Evolutionary conservation across 139 green algal species (phyloP).

Genomic region (Chlamydomonas schloesseri): DNA sequence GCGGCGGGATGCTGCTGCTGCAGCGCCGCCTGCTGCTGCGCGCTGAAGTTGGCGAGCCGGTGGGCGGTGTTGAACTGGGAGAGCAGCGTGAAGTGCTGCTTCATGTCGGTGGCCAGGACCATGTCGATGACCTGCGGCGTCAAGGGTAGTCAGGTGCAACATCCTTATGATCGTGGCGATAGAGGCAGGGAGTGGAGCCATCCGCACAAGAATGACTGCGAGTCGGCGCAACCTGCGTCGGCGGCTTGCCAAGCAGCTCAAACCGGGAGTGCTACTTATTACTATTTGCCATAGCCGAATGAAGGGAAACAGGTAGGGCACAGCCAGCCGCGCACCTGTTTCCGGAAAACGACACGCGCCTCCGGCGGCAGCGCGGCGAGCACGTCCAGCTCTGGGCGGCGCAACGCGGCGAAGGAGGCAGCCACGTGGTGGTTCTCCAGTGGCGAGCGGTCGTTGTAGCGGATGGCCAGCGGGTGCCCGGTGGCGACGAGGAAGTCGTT

Average conservation of each 20-base stretch:
- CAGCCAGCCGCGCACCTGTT: neutral
- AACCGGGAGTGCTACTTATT: too few relatives aligned
- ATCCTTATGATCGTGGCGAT: too few relatives aligned
- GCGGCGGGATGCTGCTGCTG: too few relatives aligned
- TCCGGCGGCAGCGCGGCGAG: neutral
- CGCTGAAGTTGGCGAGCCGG: slow-evolving; percentile 18
- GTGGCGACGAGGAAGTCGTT: slow-evolving; percentile 65
- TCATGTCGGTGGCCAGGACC: slow-evolving; percentile 54
- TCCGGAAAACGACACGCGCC: slow-evolving; percentile 11
- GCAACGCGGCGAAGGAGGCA: slow-evolving; percentile 45
- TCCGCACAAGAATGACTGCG: too few relatives aligned
- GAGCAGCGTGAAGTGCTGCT: slow-evolving; percentile 52
- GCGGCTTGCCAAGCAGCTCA: too few relatives aligned
- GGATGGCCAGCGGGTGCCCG: slow-evolving; percentile 49
- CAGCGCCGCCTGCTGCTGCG: too few relatives aligned
- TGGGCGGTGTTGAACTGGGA: slow-evolving; percentile 66
- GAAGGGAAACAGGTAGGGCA: too few relatives aligned
- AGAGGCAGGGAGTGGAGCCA: too few relatives aligned
- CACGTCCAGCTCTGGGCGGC: slow-evolving; percentile 25
- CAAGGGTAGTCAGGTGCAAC: too few relatives aligned
- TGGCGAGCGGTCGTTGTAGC: slow-evolving; percentile 68
- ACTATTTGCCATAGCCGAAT: too few relatives aligned
- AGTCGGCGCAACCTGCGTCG: too few relatives aligned
- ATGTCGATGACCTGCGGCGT: slow-evolving; percentile 10
- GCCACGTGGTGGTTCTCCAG: slow-evolving; percentile 63